These are phyloP conservation scores for Phaeosphaeria sp. DNA, from an alignment of 2,329 filamentous ascomycete species.

Conservation along the genomic window DNA sequence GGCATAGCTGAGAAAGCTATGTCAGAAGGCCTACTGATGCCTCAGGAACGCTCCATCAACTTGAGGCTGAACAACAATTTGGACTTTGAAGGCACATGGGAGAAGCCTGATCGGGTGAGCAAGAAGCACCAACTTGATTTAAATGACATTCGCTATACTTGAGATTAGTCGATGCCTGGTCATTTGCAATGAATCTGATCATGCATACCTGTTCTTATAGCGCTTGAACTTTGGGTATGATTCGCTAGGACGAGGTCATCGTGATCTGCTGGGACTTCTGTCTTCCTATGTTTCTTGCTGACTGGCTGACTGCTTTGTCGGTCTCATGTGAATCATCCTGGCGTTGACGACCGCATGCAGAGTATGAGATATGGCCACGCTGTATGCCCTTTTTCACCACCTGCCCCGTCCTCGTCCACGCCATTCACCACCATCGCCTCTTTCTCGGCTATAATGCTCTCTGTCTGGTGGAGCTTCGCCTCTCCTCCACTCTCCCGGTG, in stretches of 20 bases:
- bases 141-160: no score
- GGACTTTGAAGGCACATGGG: no score
- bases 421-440: constrained; percentile 35
- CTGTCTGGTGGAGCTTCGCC: constrained; percentile 67
- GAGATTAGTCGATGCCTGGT: no score
- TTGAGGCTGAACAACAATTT: no score
- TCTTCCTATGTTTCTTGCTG: neutral
- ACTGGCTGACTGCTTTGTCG: neutral
- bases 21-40: no score
- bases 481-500: constrained; percentile 70
- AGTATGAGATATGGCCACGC: neutral
- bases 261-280: neutral
- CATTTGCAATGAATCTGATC: no score
- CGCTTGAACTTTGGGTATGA: neutral
- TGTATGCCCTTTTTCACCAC: constrained; percentile 27
- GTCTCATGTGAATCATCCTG: neutral
- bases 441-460: constrained; percentile 45
- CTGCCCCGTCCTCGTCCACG: constrained; percentile 44
- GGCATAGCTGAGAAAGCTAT: no score
- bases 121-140: neutral
- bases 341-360: neutral
- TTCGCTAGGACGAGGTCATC: neutral
- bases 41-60: no score
- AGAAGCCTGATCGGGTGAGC: no score
- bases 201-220: neutral